Percentiles rank a stretch among this genome's conserved stretches.
These are phyloP conservation scores for Aspergillus baeticus DNA, from an alignment of 495 filamentous ascomycete species.

Conservation along the genomic window DNA sequence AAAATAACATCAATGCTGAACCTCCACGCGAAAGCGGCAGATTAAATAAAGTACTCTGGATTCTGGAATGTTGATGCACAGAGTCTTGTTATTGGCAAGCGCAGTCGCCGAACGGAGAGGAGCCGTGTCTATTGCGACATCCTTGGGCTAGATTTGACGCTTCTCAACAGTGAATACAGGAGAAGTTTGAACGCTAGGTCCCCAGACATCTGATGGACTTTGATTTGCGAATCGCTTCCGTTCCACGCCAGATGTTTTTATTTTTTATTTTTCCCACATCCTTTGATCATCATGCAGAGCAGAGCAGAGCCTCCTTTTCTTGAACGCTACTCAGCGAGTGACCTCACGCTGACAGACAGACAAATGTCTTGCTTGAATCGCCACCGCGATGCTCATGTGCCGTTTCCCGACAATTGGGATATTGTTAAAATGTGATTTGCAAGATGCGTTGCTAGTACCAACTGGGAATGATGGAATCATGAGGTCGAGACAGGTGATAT, in stretches of 20 bases:
- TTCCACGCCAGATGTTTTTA: neutral
- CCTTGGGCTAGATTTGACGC: neutral
- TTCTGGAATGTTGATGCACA: neutral
- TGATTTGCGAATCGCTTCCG: constrained; percentile 10
- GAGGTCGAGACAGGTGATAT: constrained; percentile 22
- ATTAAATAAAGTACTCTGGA: constrained; percentile 5
- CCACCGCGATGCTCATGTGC: constrained; percentile 11
- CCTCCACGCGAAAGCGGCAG: neutral
- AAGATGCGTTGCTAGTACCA: neutral
- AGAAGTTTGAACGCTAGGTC: neutral
- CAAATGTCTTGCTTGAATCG: neutral
- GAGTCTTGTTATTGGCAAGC: neutral
- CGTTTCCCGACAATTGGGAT: neutral
- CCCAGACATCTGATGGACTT: too few relatives aligned
- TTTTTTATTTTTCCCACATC: neutral
- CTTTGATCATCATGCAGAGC: neutral
- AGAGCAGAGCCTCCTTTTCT: neutral
- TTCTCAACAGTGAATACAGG: neutral
- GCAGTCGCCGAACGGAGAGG: too few relatives aligned
- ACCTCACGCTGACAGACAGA: too few relatives aligned
- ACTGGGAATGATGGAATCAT: constrained; percentile 9
- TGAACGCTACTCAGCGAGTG: neutral
- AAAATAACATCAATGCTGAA: neutral
- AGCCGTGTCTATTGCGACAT: too few relatives aligned
- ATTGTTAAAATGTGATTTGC: neutral